Base-by-base conservation (phyloP, 768 basidiomycete genomes). In the Neoboletus subvelutipes region DNA sequence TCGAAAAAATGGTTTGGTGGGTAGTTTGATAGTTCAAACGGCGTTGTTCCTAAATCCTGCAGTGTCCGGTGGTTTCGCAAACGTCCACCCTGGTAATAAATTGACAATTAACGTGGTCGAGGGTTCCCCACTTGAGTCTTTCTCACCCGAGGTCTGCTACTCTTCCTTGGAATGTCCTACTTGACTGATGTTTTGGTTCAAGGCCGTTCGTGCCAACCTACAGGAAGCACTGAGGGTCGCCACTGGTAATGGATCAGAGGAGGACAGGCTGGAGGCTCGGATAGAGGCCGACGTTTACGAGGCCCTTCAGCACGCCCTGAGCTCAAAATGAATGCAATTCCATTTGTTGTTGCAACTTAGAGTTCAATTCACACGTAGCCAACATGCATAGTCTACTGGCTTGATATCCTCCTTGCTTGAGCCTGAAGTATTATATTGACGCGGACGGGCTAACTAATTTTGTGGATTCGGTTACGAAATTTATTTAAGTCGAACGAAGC, bases 31-130 rank as follows among this genome's bases (percentile, higher is more conserved):
- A 18, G 24, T 47, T 39, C 50, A 33, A 46, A 53, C 15, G 36
- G 15, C 52, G 28, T 33, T 22, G 24, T 54, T 57, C 24, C 50
- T 55, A 54, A 56, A 48, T 54, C n/a, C 8, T 45, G 26, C 65
- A 99, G 97, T 92, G 34, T 97, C 95, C 52, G 88, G 93, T 56
- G 97, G 97, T 52, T 98, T 99, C 73, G 95, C 97, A 52, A 98
- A 91, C 57, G 92, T 99, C 40, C 97, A 99, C 76, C 93, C 94
- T 36, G 94, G 95, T 77, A 99, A 98, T 83, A 87, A 84, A 63
- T 78, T 98, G 58, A 98, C 97, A 40, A 90, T 99, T 72, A 99
- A 98, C 77, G 94, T 89, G 56, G 87, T 99, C 45, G 97, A 99
- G 80, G 97, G 91, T 58, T 95, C 94, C 55, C 87, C 93, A 22